Base-by-base conservation (phyloP, 441 rosid genomes). In the Cnidoscolus chayamansa region DNA sequence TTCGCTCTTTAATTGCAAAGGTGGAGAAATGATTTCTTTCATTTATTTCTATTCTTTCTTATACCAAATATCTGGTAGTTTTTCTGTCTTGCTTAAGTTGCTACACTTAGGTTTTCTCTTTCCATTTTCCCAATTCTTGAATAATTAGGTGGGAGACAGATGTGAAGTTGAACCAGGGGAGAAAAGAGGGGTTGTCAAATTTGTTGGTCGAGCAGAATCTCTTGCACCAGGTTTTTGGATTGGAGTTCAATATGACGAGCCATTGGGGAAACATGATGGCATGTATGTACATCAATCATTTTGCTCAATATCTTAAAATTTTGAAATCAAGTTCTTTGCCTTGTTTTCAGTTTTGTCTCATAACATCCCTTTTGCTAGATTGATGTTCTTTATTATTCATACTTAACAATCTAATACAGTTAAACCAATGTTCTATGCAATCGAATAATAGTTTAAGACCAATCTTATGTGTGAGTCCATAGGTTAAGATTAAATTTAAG, bases 191-290 rank as follows among this genome's bases (percentile, higher is more conserved):
- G 75, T 82, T 68, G 88, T 95, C 76, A 93, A 90, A 83, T 93
- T 79, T 73, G 90, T 89, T 64, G 98, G 98, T 79, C 88, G 60
- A 81, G 96, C 95, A 55, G 94, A 91, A 84, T 79, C 93, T 55
- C 80, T 95, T 65, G 90, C 91, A 61, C 88, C 90, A 17, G 98
- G 98, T 81, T 93, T 89, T 74, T 95, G 98, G 98, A 83, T 95
- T 78, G 98, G 99, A 68, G 81, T 92, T 80, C 94, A 92, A 77
- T 92, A 85, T 78, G 99, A 95, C 74, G 98, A 94, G 80, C 98
- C 97, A 10, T 63, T 92, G 73, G 98, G 97, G 68, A 94, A 94
- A 85, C 99, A 95, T 74, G 97, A 92, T 70, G 97, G 99, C 87
- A 79, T 80, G 98, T 94, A 87, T 67, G 97, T 84, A 47, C 58